Conservation (phyloP, 2,329 filamentous ascomycete species). For the Colletotrichum liriopes region DNA sequence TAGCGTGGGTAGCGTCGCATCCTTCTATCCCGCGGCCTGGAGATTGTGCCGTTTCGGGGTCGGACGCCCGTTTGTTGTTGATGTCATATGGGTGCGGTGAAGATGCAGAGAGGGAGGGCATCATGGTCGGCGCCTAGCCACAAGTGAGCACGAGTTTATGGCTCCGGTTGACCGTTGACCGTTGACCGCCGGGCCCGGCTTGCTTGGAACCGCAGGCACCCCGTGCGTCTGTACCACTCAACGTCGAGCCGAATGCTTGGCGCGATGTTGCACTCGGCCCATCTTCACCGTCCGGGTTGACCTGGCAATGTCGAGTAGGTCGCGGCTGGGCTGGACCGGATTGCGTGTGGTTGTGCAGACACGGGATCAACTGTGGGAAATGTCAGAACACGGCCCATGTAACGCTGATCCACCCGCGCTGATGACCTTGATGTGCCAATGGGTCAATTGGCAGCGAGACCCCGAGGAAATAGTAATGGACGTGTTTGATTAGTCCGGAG, state of each 20-base stretch:
- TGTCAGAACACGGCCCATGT: constrained; percentile 15
- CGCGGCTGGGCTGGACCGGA: neutral
- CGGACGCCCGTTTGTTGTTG: constrained; percentile 9
- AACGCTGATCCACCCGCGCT: constrained; percentile 28
- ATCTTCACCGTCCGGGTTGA: constrained; percentile 14
- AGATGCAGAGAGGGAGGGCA: neutral
- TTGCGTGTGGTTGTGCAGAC: neutral
- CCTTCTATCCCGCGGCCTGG: constrained; percentile 33
- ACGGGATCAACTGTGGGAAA: constrained; percentile 36
- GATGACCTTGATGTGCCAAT: neutral
- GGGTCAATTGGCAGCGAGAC: constrained; percentile 34
- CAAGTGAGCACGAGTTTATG: neutral
- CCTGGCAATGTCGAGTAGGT: constrained; percentile 11
- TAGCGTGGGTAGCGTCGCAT: constrained; percentile 38
- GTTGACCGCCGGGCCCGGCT: neutral
- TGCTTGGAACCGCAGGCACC: neutral
- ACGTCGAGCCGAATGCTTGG: constrained; percentile 20
- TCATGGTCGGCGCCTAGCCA: neutral
- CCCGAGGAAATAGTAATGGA: neutral
- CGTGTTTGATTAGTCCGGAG: neutral
- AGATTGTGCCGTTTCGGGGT: constrained; percentile 19
- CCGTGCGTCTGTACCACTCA: neutral
- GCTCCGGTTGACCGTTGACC: constrained; percentile 17
- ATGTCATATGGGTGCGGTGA: constrained; percentile 38
- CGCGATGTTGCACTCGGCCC: constrained; percentile 11